These are phyloP conservation scores for Colletotrichum chrysophilum DNA, from an alignment of 2,329 filamentous ascomycete genomes.

Conservation along the genomic window DNA sequence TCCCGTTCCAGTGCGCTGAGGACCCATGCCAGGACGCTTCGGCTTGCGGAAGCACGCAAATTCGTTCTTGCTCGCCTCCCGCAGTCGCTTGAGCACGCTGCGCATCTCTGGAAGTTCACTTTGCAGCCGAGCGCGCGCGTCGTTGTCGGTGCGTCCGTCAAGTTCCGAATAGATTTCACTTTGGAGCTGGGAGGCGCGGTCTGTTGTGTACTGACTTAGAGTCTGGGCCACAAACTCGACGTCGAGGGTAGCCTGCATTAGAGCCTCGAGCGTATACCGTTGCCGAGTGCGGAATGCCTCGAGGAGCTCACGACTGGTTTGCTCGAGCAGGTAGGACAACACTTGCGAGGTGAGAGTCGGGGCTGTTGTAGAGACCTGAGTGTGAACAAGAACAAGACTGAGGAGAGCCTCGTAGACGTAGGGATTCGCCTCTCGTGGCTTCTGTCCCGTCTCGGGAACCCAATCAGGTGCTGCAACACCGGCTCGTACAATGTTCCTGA, in stretches of 20 bases:
- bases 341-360: conserved; percentile 79
- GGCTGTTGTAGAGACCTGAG: conserved; percentile 83
- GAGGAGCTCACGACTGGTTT: conserved; percentile 80
- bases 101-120: conserved; percentile 90
- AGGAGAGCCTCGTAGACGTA: conserved; percentile 92
- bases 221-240: conserved; percentile 98
- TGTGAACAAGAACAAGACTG: conserved; percentile 87
- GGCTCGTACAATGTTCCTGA: conserved; percentile 72
- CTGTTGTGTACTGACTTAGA: conserved; percentile 82
- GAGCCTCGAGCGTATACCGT: conserved; percentile 75
- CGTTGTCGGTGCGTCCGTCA: conserved; percentile 87
- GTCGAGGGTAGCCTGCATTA: conserved; percentile 97
- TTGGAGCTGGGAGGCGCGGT: conserved; percentile 80
- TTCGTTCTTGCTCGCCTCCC: conserved; percentile 82
- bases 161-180: conserved; percentile 91
- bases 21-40: conserved; percentile 46
- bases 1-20: conserved; percentile 37
- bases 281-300: conserved; percentile 74
- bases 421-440: conserved; percentile 78
- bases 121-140: conserved; percentile 80
- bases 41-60: conserved; percentile 84
- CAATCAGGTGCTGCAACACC: conserved; percentile 77
- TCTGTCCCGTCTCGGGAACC: conserved; percentile 62
- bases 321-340: conserved; percentile 85
- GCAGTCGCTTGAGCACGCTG: conserved; percentile 80